These are phyloP conservation scores for Chalciporus pseudorubinellus DNA, from an alignment of 768 basidiomycete species.

Conservation along the genomic window DNA sequence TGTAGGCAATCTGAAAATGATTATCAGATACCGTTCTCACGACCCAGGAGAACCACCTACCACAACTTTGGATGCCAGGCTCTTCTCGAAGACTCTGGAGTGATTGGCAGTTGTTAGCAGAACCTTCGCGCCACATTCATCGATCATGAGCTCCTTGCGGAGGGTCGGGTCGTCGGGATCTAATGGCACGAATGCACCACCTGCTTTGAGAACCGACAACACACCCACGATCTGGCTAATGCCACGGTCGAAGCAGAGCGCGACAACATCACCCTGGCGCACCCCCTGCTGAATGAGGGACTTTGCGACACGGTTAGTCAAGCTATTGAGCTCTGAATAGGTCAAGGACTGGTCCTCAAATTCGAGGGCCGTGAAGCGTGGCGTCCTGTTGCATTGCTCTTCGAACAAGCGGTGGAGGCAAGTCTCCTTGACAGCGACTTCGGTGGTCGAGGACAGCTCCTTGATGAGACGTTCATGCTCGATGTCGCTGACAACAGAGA, in stretches of 20 bases:
- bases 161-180: conserved; percentile 31
- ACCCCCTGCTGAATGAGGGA: conserved; percentile 27
- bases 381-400: conserved; percentile 20
- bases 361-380: conserved; percentile 22
- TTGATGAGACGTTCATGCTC: conserved; percentile 23
- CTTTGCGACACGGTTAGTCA: conserved; percentile 33
- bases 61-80: conserved; percentile 22
- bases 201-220: conserved; percentile 34
- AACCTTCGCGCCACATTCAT: conserved; percentile 27
- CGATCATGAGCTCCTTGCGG: conserved; percentile 28
- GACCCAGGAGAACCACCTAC: too few species aligned
- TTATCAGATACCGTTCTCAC: too few species aligned
- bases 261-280: conserved; percentile 22
- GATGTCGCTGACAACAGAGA: conserved; percentile 12
- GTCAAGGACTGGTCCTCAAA: conserved; percentile 31
- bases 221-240: conserved; percentile 28
- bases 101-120: conserved; percentile 27
- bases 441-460: conserved; percentile 22
- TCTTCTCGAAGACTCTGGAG: conserved; percentile 23
- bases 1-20: conserved; percentile 17
- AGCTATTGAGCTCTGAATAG: conserved; percentile 30
- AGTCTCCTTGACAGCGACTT: conserved; percentile 12
- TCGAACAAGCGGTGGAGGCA: conserved; percentile 21
- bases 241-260: conserved; percentile 30
- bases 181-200: conserved; percentile 23